Conservation (phyloP, 495 filamentous ascomycete species). For the Cercophora sp. region DNA sequence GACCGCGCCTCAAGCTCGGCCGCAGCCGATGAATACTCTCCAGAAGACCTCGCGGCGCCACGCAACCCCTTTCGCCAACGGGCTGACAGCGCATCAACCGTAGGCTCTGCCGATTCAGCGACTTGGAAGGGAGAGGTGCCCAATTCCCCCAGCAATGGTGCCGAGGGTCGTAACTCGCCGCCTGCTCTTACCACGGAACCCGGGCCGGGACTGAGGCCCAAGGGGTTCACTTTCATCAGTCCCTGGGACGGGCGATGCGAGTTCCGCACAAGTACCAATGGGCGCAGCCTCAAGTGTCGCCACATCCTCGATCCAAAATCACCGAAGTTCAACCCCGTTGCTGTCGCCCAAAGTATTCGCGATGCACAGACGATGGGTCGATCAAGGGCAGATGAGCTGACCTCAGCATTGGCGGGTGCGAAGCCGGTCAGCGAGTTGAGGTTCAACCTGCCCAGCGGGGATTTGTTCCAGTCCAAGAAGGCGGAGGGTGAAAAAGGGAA, state of each 20-base stretch:
- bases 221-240: conserved; percentile 65
- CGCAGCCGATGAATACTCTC: conserved; percentile 11
- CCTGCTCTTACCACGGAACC: conserved; percentile 37
- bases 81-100: conserved; percentile 31
- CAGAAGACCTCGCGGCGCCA: conserved; percentile 18
- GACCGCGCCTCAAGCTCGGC: conserved; percentile 18
- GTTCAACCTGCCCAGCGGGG: conserved; percentile 67
- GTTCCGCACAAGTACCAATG: conserved; percentile 70
- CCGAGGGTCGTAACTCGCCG: conserved; percentile 5
- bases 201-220: conserved; percentile 42
- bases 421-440: conserved; percentile 77
- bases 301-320: conserved; percentile 53
- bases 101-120: conserved; percentile 34
- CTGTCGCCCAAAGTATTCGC: conserved; percentile 31
- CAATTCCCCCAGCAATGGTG: background rate
- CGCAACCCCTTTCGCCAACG: conserved; percentile 24
- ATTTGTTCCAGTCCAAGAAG: background rate
- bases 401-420: conserved; percentile 26
- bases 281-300: conserved; percentile 72
- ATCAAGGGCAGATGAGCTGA: conserved; percentile 23
- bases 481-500: background rate
- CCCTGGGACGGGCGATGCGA: conserved; percentile 85
- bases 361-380: conserved; percentile 31
- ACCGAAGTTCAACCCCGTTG: conserved; percentile 37
- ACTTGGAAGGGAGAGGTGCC: conserved; percentile 19